These are phyloP conservation scores for Arthrobotrys musiformis DNA, from an alignment of 2,329 filamentous ascomycete genomes.

Conservation along the genomic window DNA sequence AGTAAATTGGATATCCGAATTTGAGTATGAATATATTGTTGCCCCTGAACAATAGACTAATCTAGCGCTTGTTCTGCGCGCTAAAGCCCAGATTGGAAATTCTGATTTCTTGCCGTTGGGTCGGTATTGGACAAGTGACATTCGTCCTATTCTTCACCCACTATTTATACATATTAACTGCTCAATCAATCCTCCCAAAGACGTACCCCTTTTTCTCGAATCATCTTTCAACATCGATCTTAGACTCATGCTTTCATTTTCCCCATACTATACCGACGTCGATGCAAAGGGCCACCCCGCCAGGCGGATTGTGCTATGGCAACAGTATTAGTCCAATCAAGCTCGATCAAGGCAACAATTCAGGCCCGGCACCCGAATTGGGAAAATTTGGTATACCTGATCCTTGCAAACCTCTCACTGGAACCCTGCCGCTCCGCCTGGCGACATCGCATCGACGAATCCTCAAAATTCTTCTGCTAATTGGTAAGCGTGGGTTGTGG, in stretches of 20 bases:
- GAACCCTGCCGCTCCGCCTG: constrained; percentile 14
- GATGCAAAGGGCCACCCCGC: background rate
- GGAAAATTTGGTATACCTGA: constrained; percentile 13
- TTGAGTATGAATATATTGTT: too few relatives aligned
- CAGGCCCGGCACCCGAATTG: constrained; percentile 14
- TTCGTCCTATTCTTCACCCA: background rate
- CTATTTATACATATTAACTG: constrained; percentile 16
- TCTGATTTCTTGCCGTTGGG: background rate
- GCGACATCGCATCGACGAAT: constrained; percentile 19
- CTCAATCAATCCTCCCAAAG: background rate
- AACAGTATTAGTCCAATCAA: background rate
- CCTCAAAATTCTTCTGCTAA: constrained; percentile 17
- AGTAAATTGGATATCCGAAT: too few relatives aligned
- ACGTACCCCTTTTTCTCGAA: constrained; percentile 2
- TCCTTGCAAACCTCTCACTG: constrained; percentile 21
- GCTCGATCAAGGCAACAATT: constrained; percentile 1
- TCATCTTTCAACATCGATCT: background rate
- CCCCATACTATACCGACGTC: constrained; percentile 13
- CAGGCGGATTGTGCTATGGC: constrained; percentile 16
- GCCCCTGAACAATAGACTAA: background rate
- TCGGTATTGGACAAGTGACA: constrained; percentile 4
- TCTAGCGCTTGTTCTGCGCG: background rate
- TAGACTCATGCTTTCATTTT: constrained; percentile 11
- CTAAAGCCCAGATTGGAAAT: constrained; percentile 18
- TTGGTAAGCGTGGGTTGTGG: too few relatives aligned